Evolutionary conservation across 352 stramenopile species (phyloP), one percentile per base, ranked within the genome.

Genomic region (Phytopythium helicoides): DNA sequence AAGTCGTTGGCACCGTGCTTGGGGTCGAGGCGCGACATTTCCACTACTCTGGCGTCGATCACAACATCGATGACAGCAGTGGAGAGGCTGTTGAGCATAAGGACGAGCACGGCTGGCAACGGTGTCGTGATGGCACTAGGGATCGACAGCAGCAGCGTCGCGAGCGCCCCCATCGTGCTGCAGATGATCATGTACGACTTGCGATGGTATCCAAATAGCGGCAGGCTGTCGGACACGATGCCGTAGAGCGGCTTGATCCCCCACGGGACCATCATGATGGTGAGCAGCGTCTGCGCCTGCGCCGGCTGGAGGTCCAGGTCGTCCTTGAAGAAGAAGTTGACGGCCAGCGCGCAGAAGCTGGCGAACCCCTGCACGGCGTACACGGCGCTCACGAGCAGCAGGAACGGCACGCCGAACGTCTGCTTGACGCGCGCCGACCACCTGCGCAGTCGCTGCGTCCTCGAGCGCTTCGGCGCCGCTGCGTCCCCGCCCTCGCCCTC

Each of bases 251-350:
- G 95, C 60, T 97, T 98, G 47, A 99, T 89, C 1, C 95, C 96
- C 96, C 96, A 99, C 0, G 96, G 96, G 21, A 98, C 76, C 58
- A 92, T 88, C 71, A 98, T 94, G 16, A 98, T 52, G 26, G 95
- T 97, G 54, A 95, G 86, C 18, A 98, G 76, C 38, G 92, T 95
- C 55, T 95, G 89, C 28, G 96, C 80, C 62, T 98, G 87, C 2
- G 94, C 89, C 16, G 95, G 94, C 53, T 95, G 86, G 23, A 99
- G 78, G 55, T 96, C 74, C 31, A 98, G 72, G 40, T 98, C 88
- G 71, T 99, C 95, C 61, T 99, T 99, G 34, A 99, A 89, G 45
- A 98, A 96, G 67, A 98, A 99, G 37, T 96, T 98, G 60, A 97
- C 73, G 19, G 95, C 91, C 12, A 98, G 65, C 31, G 75, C 68